Conservation (phyloP, 192 early-diverging fungal species). For the Linderina pennispora region DNA sequence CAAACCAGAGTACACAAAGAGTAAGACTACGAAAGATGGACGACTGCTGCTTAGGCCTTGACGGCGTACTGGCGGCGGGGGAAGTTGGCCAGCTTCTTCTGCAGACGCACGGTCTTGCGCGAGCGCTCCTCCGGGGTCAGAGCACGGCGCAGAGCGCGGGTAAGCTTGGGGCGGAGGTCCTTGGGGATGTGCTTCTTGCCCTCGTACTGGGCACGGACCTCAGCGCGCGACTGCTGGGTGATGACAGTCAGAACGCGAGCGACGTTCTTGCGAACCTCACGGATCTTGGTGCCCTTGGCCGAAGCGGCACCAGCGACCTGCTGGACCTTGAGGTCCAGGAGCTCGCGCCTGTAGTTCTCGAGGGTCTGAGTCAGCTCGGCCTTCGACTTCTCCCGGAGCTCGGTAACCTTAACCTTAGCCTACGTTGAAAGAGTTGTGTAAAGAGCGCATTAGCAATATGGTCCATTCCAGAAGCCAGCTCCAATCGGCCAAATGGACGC, state of each 20-base stretch:
- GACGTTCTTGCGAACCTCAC: slow-evolving; percentile 87
- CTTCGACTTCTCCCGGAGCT: slow-evolving; percentile 93
- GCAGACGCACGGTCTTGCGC: slow-evolving; percentile 81
- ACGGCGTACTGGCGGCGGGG: slow-evolving; percentile 88
- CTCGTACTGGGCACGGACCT: slow-evolving; percentile 86
- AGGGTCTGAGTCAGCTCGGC: slow-evolving; percentile 87
- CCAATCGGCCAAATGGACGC: neutral
- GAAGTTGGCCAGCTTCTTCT: slow-evolving; percentile 87
- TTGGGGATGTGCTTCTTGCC: slow-evolving; percentile 93
- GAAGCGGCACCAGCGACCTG: slow-evolving; percentile 76
- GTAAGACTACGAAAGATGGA: neutral
- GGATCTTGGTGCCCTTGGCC: slow-evolving; percentile 61
- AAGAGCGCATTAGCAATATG: neutral
- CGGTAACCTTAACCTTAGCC: slow-evolving; percentile 86
- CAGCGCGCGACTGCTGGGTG: slow-evolving; percentile 84
- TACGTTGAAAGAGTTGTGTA: no score
- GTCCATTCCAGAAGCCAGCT: neutral
- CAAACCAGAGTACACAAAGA: neutral
- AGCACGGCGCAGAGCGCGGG: slow-evolving; percentile 94
- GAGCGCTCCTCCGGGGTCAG: slow-evolving; percentile 77
- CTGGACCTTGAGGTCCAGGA: slow-evolving; percentile 88
- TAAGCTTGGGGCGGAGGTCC: slow-evolving; percentile 98
- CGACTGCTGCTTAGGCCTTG: slow-evolving; percentile 84
- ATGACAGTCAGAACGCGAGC: slow-evolving; percentile 95
- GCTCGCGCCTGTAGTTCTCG: slow-evolving; percentile 92